phyloP scores from a whole-genome alignment of 2,329 filamentous ascomycete species.

The Gnomoniopsis smithogilvyi region DNA sequence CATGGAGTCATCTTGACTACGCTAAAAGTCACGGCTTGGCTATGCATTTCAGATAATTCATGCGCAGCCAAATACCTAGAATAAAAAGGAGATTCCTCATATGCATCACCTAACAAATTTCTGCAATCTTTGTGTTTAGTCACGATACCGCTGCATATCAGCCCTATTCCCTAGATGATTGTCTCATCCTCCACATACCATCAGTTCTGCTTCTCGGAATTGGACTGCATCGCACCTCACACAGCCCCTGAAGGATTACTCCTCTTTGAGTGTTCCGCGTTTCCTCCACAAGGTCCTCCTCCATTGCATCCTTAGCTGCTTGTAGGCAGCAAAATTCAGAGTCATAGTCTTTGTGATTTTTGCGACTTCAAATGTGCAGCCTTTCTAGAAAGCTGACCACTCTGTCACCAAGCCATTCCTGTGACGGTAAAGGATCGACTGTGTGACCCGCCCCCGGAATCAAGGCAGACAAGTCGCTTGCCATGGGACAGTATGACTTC shows the following conservation, averaged over 20 bases:
- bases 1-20: not conserved
- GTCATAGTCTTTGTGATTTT: not conserved
- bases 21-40: not conserved
- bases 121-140: not conserved
- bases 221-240: not conserved
- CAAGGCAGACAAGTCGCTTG: slow-evolving; percentile 48
- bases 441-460: slow-evolving; percentile 53
- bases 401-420: slow-evolving; percentile 46
- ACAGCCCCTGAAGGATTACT: not conserved
- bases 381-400: slow-evolving; percentile 43
- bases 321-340: not conserved
- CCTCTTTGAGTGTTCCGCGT: not conserved
- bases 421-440: slow-evolving; percentile 42
- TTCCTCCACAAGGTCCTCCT: not conserved
- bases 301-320: not conserved
- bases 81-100: not conserved
- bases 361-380: slow-evolving; percentile 17
- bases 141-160: not conserved
- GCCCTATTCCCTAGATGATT: not conserved
- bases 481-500: slow-evolving; percentile 41
- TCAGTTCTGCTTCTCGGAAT: too few relatives aligned
- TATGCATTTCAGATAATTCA: not conserved
- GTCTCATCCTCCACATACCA: not conserved
- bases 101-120: not conserved
- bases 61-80: not conserved